Conservation (phyloP, 805 yeast species). For the Maudiozyma turicensis region DNA sequence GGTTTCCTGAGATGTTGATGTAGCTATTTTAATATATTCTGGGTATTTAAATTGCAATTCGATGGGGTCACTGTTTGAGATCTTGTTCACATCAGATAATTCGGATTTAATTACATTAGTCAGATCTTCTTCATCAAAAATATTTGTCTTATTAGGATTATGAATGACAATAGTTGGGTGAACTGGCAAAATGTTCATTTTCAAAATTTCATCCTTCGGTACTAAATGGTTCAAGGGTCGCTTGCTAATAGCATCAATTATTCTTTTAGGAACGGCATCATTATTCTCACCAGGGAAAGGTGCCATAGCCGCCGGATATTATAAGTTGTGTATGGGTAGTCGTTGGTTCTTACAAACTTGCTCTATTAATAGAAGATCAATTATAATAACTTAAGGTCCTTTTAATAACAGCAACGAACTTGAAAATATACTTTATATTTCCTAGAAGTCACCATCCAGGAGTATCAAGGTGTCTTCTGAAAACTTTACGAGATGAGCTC, state of each 20-base stretch:
- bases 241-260: constrained; percentile 17
- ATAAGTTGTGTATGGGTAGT: neutral
- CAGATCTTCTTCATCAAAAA: neutral
- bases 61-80: neutral
- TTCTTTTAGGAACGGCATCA: constrained; percentile 18
- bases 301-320: constrained; percentile 23
- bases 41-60: neutral
- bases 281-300: constrained; percentile 24
- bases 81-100: neutral
- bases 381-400: too few relatives aligned
- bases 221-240: constrained; percentile 23
- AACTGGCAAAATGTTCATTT: neutral
- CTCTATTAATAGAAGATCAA: too few relatives aligned
- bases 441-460: too few relatives aligned
- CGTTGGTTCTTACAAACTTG: neutral
- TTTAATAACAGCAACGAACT: too few relatives aligned
- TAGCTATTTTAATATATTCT: neutral
- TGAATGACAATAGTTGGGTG: constrained; percentile 10
- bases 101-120: neutral
- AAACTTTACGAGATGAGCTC: too few relatives aligned
- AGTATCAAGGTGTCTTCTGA: too few relatives aligned
- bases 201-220: constrained; percentile 18
- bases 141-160: constrained; percentile 1
- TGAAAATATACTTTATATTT: too few relatives aligned
- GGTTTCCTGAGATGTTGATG: neutral